Conservation (phyloP, 108 stramenopile species). For the Skeletonema grethae region DNA sequence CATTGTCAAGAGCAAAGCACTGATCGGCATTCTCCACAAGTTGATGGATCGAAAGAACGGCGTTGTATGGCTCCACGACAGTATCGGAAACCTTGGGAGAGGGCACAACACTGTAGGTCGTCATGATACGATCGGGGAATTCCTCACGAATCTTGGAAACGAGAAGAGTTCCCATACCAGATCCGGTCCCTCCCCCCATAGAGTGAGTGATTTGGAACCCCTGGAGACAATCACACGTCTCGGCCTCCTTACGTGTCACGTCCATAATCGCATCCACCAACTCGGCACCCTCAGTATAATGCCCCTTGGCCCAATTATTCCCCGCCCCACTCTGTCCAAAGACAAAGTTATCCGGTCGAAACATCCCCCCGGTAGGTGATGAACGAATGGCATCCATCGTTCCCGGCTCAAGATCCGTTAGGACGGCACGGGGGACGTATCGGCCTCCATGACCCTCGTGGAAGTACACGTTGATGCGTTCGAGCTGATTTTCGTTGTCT, state of each 20-base stretch:
- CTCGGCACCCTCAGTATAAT: slow-evolving; percentile 91
- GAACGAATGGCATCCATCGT: slow-evolving; percentile 88
- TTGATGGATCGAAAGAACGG: slow-evolving; percentile 88
- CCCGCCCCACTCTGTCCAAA: slow-evolving; percentile 86
- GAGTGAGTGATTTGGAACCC: slow-evolving; percentile 91
- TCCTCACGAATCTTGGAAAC: slow-evolving; percentile 88
- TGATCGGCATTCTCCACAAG: slow-evolving; percentile 91
- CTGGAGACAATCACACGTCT: slow-evolving; percentile 83
- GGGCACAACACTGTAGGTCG: slow-evolving; percentile 84
- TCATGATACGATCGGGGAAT: slow-evolving; percentile 90
- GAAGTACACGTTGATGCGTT: slow-evolving; percentile 89
- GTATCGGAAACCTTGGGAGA: slow-evolving; percentile 88
- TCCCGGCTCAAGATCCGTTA: slow-evolving; percentile 81
- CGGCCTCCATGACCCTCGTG: slow-evolving; percentile 78
- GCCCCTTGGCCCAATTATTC: slow-evolving; percentile 92
- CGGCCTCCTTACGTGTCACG: slow-evolving; percentile 88
- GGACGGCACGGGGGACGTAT: slow-evolving; percentile 84
- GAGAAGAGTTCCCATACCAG: slow-evolving; percentile 86
- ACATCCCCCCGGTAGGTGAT: slow-evolving; percentile 77
- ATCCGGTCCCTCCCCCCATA: slow-evolving; percentile 87
- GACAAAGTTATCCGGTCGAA: slow-evolving; percentile 88
- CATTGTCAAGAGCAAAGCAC: slow-evolving; percentile 89
- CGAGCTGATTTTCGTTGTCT: slow-evolving; percentile 77
- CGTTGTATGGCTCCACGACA: slow-evolving; percentile 87
- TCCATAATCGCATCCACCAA: slow-evolving; percentile 83